Percentiles rank a stretch among this genome's conserved stretches.
Conservation (phyloP, 2,329 filamentous ascomycete genomes). For the Pestalotiopsis sp. region DNA sequence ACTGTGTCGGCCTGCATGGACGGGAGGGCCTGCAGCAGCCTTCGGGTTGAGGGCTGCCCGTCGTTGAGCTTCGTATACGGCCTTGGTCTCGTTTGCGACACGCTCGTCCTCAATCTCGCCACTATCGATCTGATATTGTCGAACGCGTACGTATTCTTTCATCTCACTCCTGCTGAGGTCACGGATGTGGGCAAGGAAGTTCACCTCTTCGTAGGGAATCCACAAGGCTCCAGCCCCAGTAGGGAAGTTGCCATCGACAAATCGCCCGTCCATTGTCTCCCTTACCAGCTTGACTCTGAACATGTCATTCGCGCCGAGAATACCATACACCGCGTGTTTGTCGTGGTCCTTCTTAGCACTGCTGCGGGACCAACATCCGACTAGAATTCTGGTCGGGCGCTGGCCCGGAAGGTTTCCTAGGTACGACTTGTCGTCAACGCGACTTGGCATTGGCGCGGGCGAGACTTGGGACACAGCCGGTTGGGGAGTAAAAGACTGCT, state of each 20-base stretch:
- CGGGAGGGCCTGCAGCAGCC: slow-evolving; percentile 16
- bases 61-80: slow-evolving; percentile 53
- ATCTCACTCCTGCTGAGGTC: slow-evolving; percentile 56
- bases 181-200: slow-evolving; percentile 59
- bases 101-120: slow-evolving; percentile 54
- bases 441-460: not conserved
- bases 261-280: slow-evolving; percentile 62
- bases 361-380: slow-evolving; percentile 64
- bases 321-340: slow-evolving; percentile 66
- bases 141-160: slow-evolving; percentile 66
- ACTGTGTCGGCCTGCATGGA: slow-evolving; percentile 19
- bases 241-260: slow-evolving; percentile 63
- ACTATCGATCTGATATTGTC: slow-evolving; percentile 59
- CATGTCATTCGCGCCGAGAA: slow-evolving; percentile 65
- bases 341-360: slow-evolving; percentile 48
- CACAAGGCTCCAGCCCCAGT: slow-evolving; percentile 62
- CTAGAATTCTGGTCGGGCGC: slow-evolving; percentile 58
- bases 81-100: slow-evolving; percentile 52
- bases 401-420: slow-evolving; percentile 48
- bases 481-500: not conserved
- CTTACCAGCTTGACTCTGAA: slow-evolving; percentile 65
- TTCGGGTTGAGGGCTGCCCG: slow-evolving; percentile 40
- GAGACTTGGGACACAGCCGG: not conserved
- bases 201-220: slow-evolving; percentile 65
- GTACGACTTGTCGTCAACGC: slow-evolving; percentile 7